Evolutionary conservation across 1,139 yeast species (phyloP), one percentile per base, ranked within the genome.

Genomic region (Blastobotrys capitulatus): DNA sequence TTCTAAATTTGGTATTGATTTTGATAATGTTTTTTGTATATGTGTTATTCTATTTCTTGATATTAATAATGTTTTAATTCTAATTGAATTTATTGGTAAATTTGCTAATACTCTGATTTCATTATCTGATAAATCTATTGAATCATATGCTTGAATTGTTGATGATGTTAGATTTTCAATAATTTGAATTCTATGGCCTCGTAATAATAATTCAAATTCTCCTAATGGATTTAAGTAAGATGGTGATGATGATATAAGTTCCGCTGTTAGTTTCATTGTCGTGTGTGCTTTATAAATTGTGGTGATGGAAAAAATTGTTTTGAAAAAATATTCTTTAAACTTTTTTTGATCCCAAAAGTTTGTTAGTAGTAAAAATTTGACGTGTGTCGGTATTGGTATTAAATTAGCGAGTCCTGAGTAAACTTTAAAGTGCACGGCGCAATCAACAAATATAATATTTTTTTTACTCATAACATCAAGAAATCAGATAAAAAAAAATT

Each of bases 91-190:
- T 5, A 7, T 22, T 0, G 88, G 86, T 18, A 83, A 66, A 49
- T 75, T 74, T 7, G 77, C 74, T 15, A 87, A 61, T 15, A 73
- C 75, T 2, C 76, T 67, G 18, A 86, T 66, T 36, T 77, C 82
- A 64, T 87, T 87, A 61, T 82, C 80, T 5, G 87, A 76, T 38
- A 86, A 65, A 63, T 87, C 95, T 7, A 86, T 69, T 19, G 79
- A 77, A 49, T 77, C 79, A 56, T 73, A 68, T 8, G 57, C 62
- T 55, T 78, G 81, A 9, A 67, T 60, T 22, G 7, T 5, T 1
- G 76, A 60, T 5, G 66, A 68, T 0, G 72, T 74, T 2, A 77
- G 58, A 49, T 73, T 72, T 54, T 75, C 80, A 16, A 76, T 63
- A 18, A 65, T 56, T 0, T 76, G 71, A 9, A 73, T 63, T 41